Base-by-base conservation (phyloP, 2,329 filamentous ascomycete species). In the Neofusicoccum ribis region DNA sequence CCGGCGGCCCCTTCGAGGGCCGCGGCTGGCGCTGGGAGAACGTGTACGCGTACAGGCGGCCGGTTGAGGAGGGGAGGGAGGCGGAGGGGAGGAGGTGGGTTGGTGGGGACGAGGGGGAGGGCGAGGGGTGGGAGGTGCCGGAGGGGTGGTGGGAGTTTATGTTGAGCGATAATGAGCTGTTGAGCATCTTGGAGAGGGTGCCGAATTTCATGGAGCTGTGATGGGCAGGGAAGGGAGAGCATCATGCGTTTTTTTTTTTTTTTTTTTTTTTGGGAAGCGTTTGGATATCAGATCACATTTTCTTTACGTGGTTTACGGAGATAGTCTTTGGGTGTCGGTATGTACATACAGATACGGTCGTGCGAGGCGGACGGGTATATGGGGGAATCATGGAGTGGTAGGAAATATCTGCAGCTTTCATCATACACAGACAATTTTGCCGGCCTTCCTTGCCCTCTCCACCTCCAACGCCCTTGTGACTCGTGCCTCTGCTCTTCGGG, bases 401-500 rank as follows among this genome's bases (percentile, higher is more conserved):
- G 49, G 27, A 54, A 31, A 56, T 2, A 27, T 2, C 8, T 27
- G 34, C 12, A 8, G 23, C 23, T 23, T 8, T 20, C 4, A 47
- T 47, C 50, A 64, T 31, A 31, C 27, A 41, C 39, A n/a, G n/a
- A 37, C 49, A 37, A 52, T 39, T 23, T 46, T 46, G 9, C 37
- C 61, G 5, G 43, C 50, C 50, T 56, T 54, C 27, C 61, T 54
- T 31, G 61, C 61, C 17, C 47, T 56, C 50, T 64, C 61, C 23
- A 54, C 49, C 31, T 64, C 49, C 31, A 64, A n/a, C 39, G 61
- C 61, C 6, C 61, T 43, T 15, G 37, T 47, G 12, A 64, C 27
- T 7, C 46, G 36, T 27, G 39, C 61, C 14, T 44, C 61, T n/a
- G 61, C 61, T 36, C 61, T 46, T 17, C 43, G 27, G 6, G 11